Conservation (phyloP, 106 monocot species). For the Platanthera guangdongensis region DNA sequence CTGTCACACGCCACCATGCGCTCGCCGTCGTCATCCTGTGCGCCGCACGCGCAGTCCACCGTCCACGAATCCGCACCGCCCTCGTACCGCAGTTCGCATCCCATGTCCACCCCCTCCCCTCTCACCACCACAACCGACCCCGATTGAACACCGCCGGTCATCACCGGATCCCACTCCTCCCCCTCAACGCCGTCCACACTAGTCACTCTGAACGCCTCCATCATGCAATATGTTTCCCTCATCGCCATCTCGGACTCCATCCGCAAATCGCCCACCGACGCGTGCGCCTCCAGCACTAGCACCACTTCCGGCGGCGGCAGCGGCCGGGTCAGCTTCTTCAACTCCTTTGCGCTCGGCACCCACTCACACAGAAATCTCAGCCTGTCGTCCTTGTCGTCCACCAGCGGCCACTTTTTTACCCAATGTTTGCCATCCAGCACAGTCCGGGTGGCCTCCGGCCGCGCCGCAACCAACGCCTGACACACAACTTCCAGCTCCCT, state of each 20-base stretch:
- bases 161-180: slow-evolving; percentile 68
- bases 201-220: slow-evolving; percentile 35
- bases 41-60: slow-evolving; percentile 75
- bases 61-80: slow-evolving; percentile 63
- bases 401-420: slow-evolving; percentile 52
- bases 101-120: slow-evolving; percentile 43
- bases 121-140: slow-evolving; percentile 41
- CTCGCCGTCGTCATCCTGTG: slow-evolving; percentile 91
- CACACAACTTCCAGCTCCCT: slow-evolving; percentile 38
- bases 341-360: slow-evolving; percentile 35
- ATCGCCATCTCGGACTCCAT: slow-evolving; percentile 51
- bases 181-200: slow-evolving; percentile 44
- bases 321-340: slow-evolving; percentile 15
- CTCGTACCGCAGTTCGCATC: slow-evolving; percentile 41
- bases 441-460: slow-evolving; percentile 22
- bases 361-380: slow-evolving; percentile 57
- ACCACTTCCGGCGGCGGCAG: slow-evolving; percentile 43
- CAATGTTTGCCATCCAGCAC: slow-evolving; percentile 72
- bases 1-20: slow-evolving; percentile 92
- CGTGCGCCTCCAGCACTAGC: slow-evolving; percentile 65
- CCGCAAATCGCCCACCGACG: slow-evolving; percentile 59
- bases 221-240: slow-evolving; percentile 66
- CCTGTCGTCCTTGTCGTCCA: slow-evolving; percentile 75
- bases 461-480: slow-evolving; percentile 21
- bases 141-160: slow-evolving; percentile 70